phyloP scores from a whole-genome alignment of 768 basidiomycete species.

The Phaeolepiota aurea region DNA sequence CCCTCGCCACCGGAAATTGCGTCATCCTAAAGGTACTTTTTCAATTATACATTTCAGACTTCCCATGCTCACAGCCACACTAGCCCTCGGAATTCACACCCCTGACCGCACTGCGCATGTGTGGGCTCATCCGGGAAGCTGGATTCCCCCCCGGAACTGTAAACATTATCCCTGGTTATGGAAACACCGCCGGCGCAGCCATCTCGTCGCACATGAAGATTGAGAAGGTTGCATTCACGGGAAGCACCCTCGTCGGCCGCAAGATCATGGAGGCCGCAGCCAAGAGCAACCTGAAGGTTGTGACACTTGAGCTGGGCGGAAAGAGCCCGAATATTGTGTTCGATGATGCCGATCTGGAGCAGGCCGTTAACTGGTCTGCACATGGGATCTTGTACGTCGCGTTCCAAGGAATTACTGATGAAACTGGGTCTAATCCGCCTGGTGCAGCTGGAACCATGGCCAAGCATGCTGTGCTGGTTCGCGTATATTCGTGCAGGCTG shows the following conservation, averaged over 20 bases:
- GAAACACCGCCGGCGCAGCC: slow-evolving; percentile 8
- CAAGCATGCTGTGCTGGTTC: slow-evolving; percentile 86
- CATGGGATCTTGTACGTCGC: slow-evolving; percentile 67
- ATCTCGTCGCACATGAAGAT: slow-evolving; percentile 5
- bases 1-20: slow-evolving; percentile 74
- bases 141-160: slow-evolving; percentile 61
- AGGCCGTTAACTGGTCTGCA: slow-evolving; percentile 58
- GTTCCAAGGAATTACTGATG: too few species aligned
- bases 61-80: not conserved
- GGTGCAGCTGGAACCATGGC: slow-evolving; percentile 54
- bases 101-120: slow-evolving; percentile 51
- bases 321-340: slow-evolving; percentile 62
- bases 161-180: slow-evolving; percentile 8
- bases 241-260: slow-evolving; percentile 66
- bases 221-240: slow-evolving; percentile 4
- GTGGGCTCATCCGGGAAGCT: slow-evolving; percentile 53
- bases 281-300: slow-evolving; percentile 69
- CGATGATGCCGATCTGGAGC: slow-evolving; percentile 54
- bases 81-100: slow-evolving; percentile 77
- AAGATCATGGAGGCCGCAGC: slow-evolving; percentile 69
- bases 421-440: not conserved
- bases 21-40: slow-evolving; percentile 53
- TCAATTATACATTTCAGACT: too few species aligned
- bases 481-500: slow-evolving; percentile 76
- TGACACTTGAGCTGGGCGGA: slow-evolving; percentile 71